phyloP scores from a whole-genome alignment of 2,329 filamentous ascomycete species.

The Mycosphaerella sp. region DNA sequence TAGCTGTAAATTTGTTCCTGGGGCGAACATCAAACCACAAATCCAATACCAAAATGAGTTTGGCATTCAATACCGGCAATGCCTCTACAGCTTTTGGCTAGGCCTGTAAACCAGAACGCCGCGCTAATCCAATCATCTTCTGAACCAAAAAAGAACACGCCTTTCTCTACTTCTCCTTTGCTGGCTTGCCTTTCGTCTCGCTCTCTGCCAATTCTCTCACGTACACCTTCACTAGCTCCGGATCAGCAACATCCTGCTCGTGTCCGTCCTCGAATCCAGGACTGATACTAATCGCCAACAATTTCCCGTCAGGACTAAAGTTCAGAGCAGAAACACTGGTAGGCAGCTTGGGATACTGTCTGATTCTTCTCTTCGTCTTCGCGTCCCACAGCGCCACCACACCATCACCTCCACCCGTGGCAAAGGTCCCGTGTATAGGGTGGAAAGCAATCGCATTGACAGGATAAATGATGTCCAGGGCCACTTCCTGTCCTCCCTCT shows the following conservation, averaged over 20 bases:
- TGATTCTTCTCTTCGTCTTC: conserved; percentile 79
- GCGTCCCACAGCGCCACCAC: conserved; percentile 93
- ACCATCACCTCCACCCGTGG: conserved; percentile 81
- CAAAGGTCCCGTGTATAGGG: conserved; percentile 75
- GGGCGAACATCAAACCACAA: too few species aligned
- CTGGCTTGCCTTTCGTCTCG: conserved; percentile 62
- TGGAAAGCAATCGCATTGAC: conserved; percentile 90
- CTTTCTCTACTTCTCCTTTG: conserved; percentile 19
- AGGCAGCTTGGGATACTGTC: conserved; percentile 79
- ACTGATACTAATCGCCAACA: conserved; percentile 72
- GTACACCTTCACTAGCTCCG: conserved; percentile 65
- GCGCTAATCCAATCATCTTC: background rate
- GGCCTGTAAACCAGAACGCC: background rate
- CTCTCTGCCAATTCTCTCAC: conserved; percentile 78
- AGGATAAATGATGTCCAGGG: conserved; percentile 78
- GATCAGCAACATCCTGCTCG: conserved; percentile 68
- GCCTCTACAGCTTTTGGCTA: background rate
- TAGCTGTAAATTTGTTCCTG: too few species aligned
- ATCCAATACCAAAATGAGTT: too few species aligned
- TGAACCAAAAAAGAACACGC: background rate
- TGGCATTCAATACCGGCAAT: too few species aligned
- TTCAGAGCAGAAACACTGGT: conserved; percentile 70
- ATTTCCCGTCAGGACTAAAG: conserved; percentile 71
- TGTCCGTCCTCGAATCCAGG: conserved; percentile 84
- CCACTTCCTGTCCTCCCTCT: conserved; percentile 43